Evolutionary conservation across 2,329 filamentous ascomycete genomes (phyloP).

Genomic region (Hymenoscyphus linearis): DNA sequence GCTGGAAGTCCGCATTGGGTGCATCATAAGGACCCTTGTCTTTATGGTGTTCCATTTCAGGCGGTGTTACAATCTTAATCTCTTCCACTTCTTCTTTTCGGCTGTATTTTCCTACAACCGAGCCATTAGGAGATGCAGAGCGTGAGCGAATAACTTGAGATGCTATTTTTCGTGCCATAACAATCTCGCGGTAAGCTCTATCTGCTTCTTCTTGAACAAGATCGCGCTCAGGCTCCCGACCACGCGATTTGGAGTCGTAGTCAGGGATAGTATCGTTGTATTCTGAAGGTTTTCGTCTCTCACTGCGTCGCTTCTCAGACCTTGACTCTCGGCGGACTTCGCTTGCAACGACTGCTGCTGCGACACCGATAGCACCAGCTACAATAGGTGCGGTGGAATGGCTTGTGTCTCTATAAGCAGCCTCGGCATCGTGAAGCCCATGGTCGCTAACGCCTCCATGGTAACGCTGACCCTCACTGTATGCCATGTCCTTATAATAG

Average conservation of each 20-base stretch:
- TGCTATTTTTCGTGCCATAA: constrained; percentile 48
- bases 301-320: constrained; percentile 33
- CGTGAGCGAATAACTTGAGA: constrained; percentile 49
- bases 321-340: constrained; percentile 30
- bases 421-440: constrained; percentile 38
- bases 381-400: constrained; percentile 45
- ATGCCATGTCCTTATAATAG: constrained; percentile 10
- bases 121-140: constrained; percentile 45
- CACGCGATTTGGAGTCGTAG: constrained; percentile 11
- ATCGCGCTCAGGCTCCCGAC: constrained; percentile 32
- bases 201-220: constrained; percentile 53
- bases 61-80: constrained; percentile 49
- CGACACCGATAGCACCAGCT: constrained; percentile 42
- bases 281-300: constrained; percentile 32
- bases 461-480: constrained; percentile 14
- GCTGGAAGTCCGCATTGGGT: constrained; percentile 58
- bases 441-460: constrained; percentile 18
- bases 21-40: constrained; percentile 48
- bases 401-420: constrained; percentile 41
- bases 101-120: constrained; percentile 51
- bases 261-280: constrained; percentile 24
- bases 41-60: constrained; percentile 43
- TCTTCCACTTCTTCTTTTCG: constrained; percentile 32
- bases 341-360: constrained; percentile 39
- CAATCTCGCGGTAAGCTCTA: constrained; percentile 50